Base-by-base conservation (phyloP, 495 filamentous ascomycete genomes). In the Penicillium salamii region DNA sequence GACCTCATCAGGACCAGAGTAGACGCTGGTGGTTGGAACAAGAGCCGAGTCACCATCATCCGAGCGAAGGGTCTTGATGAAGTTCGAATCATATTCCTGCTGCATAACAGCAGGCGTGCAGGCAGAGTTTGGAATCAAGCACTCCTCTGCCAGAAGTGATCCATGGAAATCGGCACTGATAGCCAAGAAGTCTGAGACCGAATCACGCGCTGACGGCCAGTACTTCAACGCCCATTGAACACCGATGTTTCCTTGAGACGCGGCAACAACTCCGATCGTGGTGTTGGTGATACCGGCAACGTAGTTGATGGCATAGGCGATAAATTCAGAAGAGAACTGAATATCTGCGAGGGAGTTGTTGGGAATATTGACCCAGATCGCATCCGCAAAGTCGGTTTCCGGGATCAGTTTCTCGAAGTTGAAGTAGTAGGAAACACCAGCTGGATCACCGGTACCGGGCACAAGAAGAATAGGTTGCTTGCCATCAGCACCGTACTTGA, bases 281-380 rank as follows among this genome's bases (percentile, higher is more conserved):
- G 26, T 19, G 15, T 37, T 18, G 34, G 15, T 5, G 34, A 37
- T 37, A 6, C 15, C 34, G 15, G 34, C 5, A 14, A 37, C 18
- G 34, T 37, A 51, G 39, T 51, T 51, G 9, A 68, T 51, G 15
- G 59, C 65, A 31, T 68, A 68, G 14, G 63, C 46, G 3, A 63
- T 55, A 44, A 53, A 66, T 43, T 68, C 64, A 8, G 67, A 55
- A 37, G 67, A 69, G 0, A 54, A 15, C 41, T 76, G 71, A 6
- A 54, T 62, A 54, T 77, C 70, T 29, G 35, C 45, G 3, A 73
- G 55, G 12, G 70, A 55, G 23, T 60, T 58, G 13, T 54, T 45
- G 1, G 74, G 74, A 17, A 74, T 60, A 47, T 76, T 76, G 12
- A 78, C 43, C 65, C 70, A 75, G 3, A 74, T 66, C 2, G 69